Percentiles rank a stretch among this genome's conserved stretches.
phyloP scores from a whole-genome alignment of 306 rosid genomes.

The Ceratonia siliqua region DNA sequence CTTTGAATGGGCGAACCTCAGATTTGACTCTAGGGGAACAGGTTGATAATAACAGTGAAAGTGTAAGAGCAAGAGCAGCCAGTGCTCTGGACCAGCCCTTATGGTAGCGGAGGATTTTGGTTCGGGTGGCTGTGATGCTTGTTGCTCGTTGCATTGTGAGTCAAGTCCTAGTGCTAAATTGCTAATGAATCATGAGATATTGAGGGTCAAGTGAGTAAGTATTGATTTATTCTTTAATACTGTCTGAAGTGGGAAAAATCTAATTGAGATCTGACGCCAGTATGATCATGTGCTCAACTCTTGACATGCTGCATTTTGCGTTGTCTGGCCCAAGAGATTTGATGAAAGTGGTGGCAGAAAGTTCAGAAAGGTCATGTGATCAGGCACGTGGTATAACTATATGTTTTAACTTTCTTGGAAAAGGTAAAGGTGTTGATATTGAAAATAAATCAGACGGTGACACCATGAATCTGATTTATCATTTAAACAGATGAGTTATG shows the following conservation, averaged over 20 bases:
- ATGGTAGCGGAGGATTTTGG: slow-evolving; percentile 37
- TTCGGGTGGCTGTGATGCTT: slow-evolving; percentile 18
- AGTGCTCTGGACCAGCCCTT: slow-evolving; percentile 53
- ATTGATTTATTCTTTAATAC: slow-evolving; percentile 36
- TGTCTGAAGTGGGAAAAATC: slow-evolving; percentile 28
- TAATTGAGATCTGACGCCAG: slow-evolving; percentile 52
- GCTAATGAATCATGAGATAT: slow-evolving; percentile 17
- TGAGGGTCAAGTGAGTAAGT: slow-evolving; percentile 18
- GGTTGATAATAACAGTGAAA: slow-evolving; percentile 45
- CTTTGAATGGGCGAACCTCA: slow-evolving; percentile 31
- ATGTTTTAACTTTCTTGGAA: slow-evolving; percentile 33
- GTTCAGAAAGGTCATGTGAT: slow-evolving; percentile 55
- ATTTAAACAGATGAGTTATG: slow-evolving; percentile 26
- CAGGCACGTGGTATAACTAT: slow-evolving; percentile 55
- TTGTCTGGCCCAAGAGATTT: slow-evolving; percentile 35
- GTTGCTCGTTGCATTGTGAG: slow-evolving; percentile 33
- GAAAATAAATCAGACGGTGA: slow-evolving; percentile 14
- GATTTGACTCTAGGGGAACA: slow-evolving; percentile 35
- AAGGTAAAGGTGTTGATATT: slow-evolving; percentile 34
- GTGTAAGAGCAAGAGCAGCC: slow-evolving; percentile 49
- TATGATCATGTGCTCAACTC: slow-evolving; percentile 64
- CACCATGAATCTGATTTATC: slow-evolving; percentile 28
- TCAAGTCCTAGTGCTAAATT: slow-evolving; percentile 33
- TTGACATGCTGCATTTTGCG: slow-evolving; percentile 35
- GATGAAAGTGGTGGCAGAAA: slow-evolving; percentile 43